Conservation (phyloP, 1,284 basidiomycete species). For the Pulchroboletus neoregius region DNA sequence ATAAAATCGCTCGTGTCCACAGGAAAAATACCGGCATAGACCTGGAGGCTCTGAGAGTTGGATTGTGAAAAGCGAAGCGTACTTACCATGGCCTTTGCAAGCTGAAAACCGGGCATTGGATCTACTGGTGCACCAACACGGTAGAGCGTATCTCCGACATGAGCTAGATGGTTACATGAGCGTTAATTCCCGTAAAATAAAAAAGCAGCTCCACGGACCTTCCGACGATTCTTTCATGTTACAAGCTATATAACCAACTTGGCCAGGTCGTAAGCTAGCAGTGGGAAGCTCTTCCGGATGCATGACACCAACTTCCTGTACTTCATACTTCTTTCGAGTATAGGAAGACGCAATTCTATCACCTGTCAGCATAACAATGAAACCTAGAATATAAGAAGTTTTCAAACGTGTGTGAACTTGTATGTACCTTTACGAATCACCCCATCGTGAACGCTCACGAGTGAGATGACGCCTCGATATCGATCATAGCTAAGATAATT, state of each 20-base stretch:
- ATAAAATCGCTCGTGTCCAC: constrained; percentile 88
- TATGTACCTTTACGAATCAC: constrained; percentile 57
- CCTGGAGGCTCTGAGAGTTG: constrained; percentile 43
- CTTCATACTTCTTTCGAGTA: constrained; percentile 89
- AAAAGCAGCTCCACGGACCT: constrained; percentile 45
- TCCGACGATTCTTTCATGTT: constrained; percentile 99
- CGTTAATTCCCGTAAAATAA: background rate
- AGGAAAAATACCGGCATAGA: constrained; percentile 95
- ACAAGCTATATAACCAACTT: constrained; percentile 89
- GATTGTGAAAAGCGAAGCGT: background rate
- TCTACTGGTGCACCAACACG: constrained; percentile 73
- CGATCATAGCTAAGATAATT: constrained; percentile 76
- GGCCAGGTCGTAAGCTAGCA: constrained; percentile 71
- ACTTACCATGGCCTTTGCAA: constrained; percentile 87
- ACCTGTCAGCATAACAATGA: constrained; percentile 43
- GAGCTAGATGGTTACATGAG: constrained; percentile 48
- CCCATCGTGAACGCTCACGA: constrained; percentile 77
- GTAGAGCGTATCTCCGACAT: constrained; percentile 92
- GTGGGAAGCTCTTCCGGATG: constrained; percentile 84
- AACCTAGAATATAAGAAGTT: background rate
- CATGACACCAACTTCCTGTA: constrained; percentile 90
- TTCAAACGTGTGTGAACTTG: background rate
- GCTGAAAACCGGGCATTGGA: constrained; percentile 89
- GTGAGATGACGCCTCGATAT: constrained; percentile 93
- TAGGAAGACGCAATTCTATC: constrained; percentile 87